Evolutionary conservation across 257 asterid species (phyloP).

Genomic region (Cordia subcordata): DNA sequence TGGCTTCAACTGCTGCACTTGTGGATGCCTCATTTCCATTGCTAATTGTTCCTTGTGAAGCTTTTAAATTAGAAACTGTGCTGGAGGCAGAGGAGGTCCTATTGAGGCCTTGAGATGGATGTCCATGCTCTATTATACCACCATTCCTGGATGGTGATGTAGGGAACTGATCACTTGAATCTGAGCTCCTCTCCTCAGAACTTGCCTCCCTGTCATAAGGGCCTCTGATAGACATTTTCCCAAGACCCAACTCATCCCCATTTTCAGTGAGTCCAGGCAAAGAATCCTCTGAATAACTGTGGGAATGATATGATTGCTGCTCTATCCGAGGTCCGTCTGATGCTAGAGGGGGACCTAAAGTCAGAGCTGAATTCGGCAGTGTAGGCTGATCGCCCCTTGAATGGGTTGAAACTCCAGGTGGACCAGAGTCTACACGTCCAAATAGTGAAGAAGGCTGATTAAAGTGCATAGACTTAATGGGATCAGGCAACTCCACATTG

Average conservation of each 20-base stretch:
- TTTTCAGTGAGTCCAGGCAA: constrained; percentile 38
- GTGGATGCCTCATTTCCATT: constrained; percentile 51
- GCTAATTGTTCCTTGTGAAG: constrained; percentile 48
- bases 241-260: constrained; percentile 40
- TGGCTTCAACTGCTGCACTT: constrained; percentile 39
- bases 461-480: constrained; percentile 40
- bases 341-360: constrained; percentile 45
- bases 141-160: constrained; percentile 45
- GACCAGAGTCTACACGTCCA: constrained; percentile 48
- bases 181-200: constrained; percentile 54
- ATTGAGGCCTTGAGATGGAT: constrained; percentile 39
- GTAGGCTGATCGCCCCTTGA: constrained; percentile 34
- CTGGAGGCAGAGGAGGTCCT: constrained; percentile 58
- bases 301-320: constrained; percentile 47
- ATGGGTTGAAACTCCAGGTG: constrained; percentile 25
- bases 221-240: constrained; percentile 41
- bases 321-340: constrained; percentile 34
- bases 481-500: constrained; percentile 71
- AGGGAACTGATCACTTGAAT: constrained; percentile 27
- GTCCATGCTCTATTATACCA: constrained; percentile 31
- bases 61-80: constrained; percentile 45
- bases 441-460: constrained; percentile 60
- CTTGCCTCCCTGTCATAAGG: constrained; percentile 50
- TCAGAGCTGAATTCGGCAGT: constrained; percentile 34
- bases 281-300: constrained; percentile 55